Base-by-base conservation (phyloP, 805 yeast genomes). In the Candida verbasci region DNA sequence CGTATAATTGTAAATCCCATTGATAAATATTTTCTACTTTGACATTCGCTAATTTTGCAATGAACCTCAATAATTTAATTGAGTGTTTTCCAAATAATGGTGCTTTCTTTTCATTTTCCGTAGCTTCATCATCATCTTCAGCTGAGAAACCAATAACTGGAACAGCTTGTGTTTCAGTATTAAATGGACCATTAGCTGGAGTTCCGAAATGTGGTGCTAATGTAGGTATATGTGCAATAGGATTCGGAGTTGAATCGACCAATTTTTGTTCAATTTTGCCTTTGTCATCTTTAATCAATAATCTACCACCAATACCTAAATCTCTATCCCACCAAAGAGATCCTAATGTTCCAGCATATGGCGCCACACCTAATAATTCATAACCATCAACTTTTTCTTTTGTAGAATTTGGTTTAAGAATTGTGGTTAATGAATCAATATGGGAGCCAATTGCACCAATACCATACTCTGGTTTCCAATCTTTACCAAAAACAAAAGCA, bases 191-290 rank as follows among this genome's bases (percentile, higher is more conserved):
- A 17, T 60, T 51, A 2, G 87, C 70, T 5, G 80, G 80, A 7
- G 57, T 64, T 31, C 95, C 95, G 56, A 86, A 87, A 62, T 86
- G 95, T 3, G 89, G 89, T 5, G 95, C 95, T 52, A 87, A 68
- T 2, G 91, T 74, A 4, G 95, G 94, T 37, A 86, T 82, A 48
- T 79, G 79, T 10, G 89, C 95, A 49, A 86, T 73, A 44, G 86
- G 86, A 45, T 69, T 71, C 11, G 84, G 83, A 1, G 82, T 61
- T 4, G 82, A 76, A 52, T 72, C 73, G 24, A 80, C 72, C 48
- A 78, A 54, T 39, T 62, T 65, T 6, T 72, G 56, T 7, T 49
- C 55, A 34, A 78, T 57, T 36, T 57, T 56, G 3, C 65, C 60
- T 15, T 36, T 35, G 4, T 47, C 39, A 20, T 49, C 45, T 46